These are phyloP conservation scores for Coemansia sp. DNA, from an alignment of 192 early-diverging fungal species.

Conservation along the genomic window DNA sequence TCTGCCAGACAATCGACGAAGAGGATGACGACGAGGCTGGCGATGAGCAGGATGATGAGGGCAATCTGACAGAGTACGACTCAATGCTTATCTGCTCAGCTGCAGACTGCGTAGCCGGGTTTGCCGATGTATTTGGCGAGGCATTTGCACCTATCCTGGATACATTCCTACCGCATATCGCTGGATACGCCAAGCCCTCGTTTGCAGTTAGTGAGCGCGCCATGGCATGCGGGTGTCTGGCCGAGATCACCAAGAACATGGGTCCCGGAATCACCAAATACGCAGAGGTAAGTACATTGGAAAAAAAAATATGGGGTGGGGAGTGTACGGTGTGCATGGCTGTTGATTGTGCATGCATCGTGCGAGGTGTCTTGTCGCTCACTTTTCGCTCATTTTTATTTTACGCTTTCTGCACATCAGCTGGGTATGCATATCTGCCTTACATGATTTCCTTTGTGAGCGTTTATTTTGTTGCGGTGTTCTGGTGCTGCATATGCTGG, in stretches of 20 bases:
- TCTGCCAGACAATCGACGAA: conserved; percentile 58
- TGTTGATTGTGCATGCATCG: conserved; percentile 9
- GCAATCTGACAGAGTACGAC: conserved; percentile 76
- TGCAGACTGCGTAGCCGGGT: conserved; percentile 76
- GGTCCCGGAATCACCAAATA: conserved; percentile 48
- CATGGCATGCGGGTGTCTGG: conserved; percentile 86
- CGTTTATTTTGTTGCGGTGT: neutral
- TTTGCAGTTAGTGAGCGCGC: conserved; percentile 75
- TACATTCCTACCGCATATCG: conserved; percentile 76
- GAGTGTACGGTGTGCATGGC: conserved; percentile 4
- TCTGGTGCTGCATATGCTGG: conserved; percentile 1
- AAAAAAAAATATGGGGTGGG: neutral
- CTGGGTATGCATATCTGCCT: neutral
- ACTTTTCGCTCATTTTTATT: conserved; percentile 14
- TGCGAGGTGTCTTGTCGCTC: neutral
- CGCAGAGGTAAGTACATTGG: conserved; percentile 42
- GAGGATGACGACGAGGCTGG: conserved; percentile 65
- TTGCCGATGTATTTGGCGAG: conserved; percentile 71
- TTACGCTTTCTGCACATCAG: conserved; percentile 1
- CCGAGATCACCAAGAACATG: conserved; percentile 70
- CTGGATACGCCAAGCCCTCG: conserved; percentile 67
- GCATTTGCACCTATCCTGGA: conserved; percentile 74
- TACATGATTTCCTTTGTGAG: no score
- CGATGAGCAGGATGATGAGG: conserved; percentile 71
- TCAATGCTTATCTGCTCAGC: conserved; percentile 75